phyloP scores from a whole-genome alignment of 192 early-diverging fungal species.

The Coemansia sp. region DNA sequence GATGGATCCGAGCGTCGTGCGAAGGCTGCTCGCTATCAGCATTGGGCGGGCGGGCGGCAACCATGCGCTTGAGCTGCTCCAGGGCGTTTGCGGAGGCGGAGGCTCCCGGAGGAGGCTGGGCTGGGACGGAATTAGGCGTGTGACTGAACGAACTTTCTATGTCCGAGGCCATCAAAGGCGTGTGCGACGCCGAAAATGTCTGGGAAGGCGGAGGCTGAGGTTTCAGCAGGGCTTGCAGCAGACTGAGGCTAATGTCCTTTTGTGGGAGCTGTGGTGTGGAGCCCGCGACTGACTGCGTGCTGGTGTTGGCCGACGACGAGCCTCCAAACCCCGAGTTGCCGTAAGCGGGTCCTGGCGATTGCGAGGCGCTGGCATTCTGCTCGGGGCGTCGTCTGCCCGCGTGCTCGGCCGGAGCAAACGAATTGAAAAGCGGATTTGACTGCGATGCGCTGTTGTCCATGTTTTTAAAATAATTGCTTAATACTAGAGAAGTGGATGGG shows the following conservation, averaged over 20 bases:
- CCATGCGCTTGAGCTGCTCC: slow-evolving; percentile 49
- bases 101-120: slow-evolving; percentile 7
- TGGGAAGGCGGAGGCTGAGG: slow-evolving; percentile 31
- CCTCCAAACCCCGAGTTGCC: slow-evolving; percentile 16
- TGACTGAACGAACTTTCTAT: slow-evolving; percentile 23
- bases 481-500: not conserved
- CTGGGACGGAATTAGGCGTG: not conserved
- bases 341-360: slow-evolving; percentile 20
- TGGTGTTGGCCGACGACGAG: slow-evolving; percentile 27
- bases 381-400: slow-evolving; percentile 19
- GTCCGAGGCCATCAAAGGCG: slow-evolving; percentile 9
- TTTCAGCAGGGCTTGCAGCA: slow-evolving; percentile 44
- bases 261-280: slow-evolving; percentile 29
- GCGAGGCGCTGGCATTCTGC: slow-evolving; percentile 16
- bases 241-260: slow-evolving; percentile 38
- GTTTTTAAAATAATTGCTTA: slow-evolving; percentile 1
- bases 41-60: slow-evolving; percentile 20
- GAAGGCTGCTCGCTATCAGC: not conserved
- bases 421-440: slow-evolving; percentile 28
- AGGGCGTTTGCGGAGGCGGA: slow-evolving; percentile 17
- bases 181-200: slow-evolving; percentile 20
- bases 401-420: slow-evolving; percentile 19
- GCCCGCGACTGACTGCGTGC: slow-evolving; percentile 25
- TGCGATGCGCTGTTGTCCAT: slow-evolving; percentile 31
- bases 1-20: slow-evolving; percentile 4